Evolutionary conservation across 2,329 filamentous ascomycete genomes (phyloP), one percentile per base, ranked within the genome.

Genomic region (Sporothrix schenckii): DNA sequence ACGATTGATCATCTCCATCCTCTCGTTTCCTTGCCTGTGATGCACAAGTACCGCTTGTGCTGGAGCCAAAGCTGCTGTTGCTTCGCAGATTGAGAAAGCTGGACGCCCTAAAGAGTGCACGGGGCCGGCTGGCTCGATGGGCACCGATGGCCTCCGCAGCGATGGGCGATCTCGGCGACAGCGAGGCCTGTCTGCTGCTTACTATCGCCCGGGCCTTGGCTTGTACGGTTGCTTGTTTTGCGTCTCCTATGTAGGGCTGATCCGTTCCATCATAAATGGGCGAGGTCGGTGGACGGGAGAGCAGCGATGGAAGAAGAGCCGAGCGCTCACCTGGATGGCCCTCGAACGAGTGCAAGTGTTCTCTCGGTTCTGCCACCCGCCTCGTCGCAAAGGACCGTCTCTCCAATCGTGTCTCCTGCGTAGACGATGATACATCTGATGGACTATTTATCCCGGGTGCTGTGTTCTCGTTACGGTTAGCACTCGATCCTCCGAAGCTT

Each of bases 41-140:
- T 10, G 39, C 39, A 16, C 21, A 14, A 24, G 39, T 9, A 4
- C 56, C 24, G 11, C 34, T 41, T 2, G 10, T 44, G 11, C 4
- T 14, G 1, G 50, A 39, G 9, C 21, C 34, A 16, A 24, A 52
- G 21, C 27, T 61, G 30, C 34, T 68, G 49, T 50, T 72, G 56
- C 69, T 74, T 19, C 68, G 68, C 11, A 75, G 66, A 41, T 63
- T 75, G n/a, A 74, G 56, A n/a, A 75, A 73, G 67, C 75, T 77
- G 9, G 77, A 72, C 41, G 72, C 70, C 16, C 67, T 71, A 52
- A 68, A 61, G 1, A 71, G 56, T 11, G 65, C 52, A 7, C 71
- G 71, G 7, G 71, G 16, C 16, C 66, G 50, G 6, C 13, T n/a
- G 24, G 54, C 13, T 10, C 69, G 65, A 7, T 50, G 66, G 13